Conservation (phyloP, 2,329 filamentous ascomycete species). For the Elsinoe arachidis region DNA sequence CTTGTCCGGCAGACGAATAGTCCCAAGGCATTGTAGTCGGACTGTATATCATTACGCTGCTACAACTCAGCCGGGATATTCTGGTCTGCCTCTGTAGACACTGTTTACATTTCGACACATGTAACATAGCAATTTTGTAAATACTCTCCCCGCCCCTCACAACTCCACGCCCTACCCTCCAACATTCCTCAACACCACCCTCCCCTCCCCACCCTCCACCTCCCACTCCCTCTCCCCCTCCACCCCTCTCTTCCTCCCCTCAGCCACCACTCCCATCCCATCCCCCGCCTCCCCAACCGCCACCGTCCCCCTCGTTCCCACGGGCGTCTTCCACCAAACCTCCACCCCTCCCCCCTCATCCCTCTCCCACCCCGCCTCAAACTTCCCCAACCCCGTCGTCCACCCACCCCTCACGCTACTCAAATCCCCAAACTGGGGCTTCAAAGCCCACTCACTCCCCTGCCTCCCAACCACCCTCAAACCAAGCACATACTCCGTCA, state of each 20-base stretch:
- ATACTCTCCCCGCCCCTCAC: too few species aligned
- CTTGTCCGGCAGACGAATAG: too few species aligned
- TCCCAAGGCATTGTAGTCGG: too few species aligned
- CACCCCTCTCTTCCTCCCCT: conserved; percentile 6
- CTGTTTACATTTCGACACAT: too few species aligned
- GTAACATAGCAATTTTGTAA: too few species aligned
- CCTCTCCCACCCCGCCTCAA: conserved; percentile 29
- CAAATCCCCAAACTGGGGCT: conserved; percentile 38
- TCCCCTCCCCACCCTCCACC: neutral
- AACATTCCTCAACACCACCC: neutral
- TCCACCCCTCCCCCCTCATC: conserved; percentile 17
- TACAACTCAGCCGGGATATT: too few species aligned
- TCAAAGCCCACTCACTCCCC: conserved; percentile 37
- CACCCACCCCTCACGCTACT: conserved; percentile 38
- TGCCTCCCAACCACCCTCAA: conserved; percentile 33
- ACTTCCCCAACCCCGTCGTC: conserved; percentile 37
- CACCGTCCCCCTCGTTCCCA: conserved; percentile 26
- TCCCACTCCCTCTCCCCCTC: neutral
- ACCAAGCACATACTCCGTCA: conserved; percentile 38
- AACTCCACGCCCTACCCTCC: too few species aligned
- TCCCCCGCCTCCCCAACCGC: neutral
- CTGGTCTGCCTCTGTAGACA: too few species aligned
- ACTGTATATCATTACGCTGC: too few species aligned
- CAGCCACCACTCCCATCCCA: neutral
- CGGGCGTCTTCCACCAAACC: conserved; percentile 23